Evolutionary conservation across 2,329 filamentous ascomycete genomes (phyloP), one percentile per base, ranked within the genome.

Genomic region (Penicillium sp.): DNA sequence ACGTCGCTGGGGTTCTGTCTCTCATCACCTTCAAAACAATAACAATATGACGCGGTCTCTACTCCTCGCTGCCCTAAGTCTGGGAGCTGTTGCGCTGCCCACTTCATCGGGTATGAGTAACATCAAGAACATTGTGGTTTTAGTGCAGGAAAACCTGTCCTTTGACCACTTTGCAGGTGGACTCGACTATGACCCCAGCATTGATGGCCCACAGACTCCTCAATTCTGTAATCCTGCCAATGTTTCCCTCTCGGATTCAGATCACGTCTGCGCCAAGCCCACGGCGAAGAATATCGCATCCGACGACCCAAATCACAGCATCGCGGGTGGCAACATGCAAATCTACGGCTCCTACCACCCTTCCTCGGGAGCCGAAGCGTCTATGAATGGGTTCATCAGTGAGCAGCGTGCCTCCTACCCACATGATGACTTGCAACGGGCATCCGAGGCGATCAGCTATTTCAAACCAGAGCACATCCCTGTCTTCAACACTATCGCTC

Each of bases 91-190:
- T 34, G 47, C 46, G 9, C 41, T 47, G 8, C 49, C 52, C 22
- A 35, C 45, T 31, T 47, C 38, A 13, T 46, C 46, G 12, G 53
- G 53, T 30, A 36, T 53, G 25, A 55, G 43, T 31, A 72, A 72
- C 48, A 77, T 77, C 61, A 76, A 76, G 61, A 74, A 74, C 55
- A 73, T 76, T 5, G 74, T 77, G 39, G 70, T 77, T 22, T 62
- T 77, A 14, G 73, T 76, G 9, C 65, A 73, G 58, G 72, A 74
- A 47, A 73, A 74, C 53, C 62, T 72, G 22, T 68, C 66, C 0
- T 69, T 70, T 40, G 72, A 75, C 52, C 70, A 67, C 45, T 68
- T 73, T 25, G 66, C 69, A 13, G 72, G 72, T 28, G 72, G 72
- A 25, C 61, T 74, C 14, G 64, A 53, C 22, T 72, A 73, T 51